phyloP scores from a whole-genome alignment of 73 alveolate species.

The Urostyla sp. region DNA sequence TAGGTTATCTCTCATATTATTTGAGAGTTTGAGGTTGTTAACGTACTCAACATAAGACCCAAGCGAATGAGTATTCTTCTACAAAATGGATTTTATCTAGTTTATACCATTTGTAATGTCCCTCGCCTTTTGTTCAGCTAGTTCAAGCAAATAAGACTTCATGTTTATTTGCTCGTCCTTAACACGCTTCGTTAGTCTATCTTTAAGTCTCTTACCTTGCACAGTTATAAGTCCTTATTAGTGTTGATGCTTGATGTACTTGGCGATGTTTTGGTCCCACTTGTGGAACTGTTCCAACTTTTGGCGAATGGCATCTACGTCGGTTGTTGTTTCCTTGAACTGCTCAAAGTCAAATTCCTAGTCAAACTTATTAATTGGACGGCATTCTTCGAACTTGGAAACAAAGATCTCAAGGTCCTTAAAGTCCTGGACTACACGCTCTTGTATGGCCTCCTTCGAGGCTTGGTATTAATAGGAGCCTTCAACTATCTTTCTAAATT shows the following conservation, averaged over 20 bases:
- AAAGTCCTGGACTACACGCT: constrained; percentile 75
- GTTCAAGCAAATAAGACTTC: constrained; percentile 71
- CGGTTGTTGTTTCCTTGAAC: constrained; percentile 73
- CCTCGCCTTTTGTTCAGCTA: constrained; percentile 76
- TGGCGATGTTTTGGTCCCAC: constrained; percentile 60
- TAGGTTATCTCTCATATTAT: constrained; percentile 44
- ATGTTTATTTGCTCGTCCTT: constrained; percentile 64
- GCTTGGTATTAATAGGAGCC: constrained; percentile 65
- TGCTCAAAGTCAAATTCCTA: constrained; percentile 73
- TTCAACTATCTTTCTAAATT: constrained; percentile 70
- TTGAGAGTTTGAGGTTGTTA: constrained; percentile 60
- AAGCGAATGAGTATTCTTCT: constrained; percentile 66
- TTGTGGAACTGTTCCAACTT: constrained; percentile 71
- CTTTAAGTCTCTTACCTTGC: constrained; percentile 81
- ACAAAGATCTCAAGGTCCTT: constrained; percentile 73
- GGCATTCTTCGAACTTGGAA: constrained; percentile 77
- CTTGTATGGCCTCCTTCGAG: constrained; percentile 71
- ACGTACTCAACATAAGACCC: constrained; percentile 77
- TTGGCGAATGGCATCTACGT: constrained; percentile 65
- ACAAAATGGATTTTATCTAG: constrained; percentile 48
- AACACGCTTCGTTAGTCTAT: constrained; percentile 70
- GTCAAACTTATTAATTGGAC: constrained; percentile 80
- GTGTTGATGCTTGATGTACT: constrained; percentile 65
- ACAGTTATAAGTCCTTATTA: constrained; percentile 74
- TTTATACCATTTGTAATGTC: constrained; percentile 59